phyloP scores from a whole-genome alignment of 495 filamentous ascomycete genomes.

The Trichoderma virens region DNA sequence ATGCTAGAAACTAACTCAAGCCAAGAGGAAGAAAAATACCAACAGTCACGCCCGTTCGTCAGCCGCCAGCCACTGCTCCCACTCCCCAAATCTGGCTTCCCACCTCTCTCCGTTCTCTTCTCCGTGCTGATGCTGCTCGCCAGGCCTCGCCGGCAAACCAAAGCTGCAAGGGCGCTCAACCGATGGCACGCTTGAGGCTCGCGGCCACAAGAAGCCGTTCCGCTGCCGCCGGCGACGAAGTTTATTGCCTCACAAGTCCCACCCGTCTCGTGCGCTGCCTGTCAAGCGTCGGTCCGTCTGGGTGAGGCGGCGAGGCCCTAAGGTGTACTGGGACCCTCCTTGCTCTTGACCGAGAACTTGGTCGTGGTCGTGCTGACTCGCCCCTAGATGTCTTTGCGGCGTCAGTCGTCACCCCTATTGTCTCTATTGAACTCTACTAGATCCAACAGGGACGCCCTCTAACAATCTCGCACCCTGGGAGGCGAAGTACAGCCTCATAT shows the following conservation, averaged over 20 bases:
- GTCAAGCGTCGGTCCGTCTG: constrained; percentile 6
- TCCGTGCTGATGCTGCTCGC: not conserved
- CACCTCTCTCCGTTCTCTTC: not conserved
- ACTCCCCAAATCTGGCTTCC: not conserved
- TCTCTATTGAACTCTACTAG: not conserved
- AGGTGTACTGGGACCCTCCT: not conserved
- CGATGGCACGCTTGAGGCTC: not conserved
- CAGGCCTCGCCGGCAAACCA: not conserved
- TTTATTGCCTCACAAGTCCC: constrained; percentile 6
- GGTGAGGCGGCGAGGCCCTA: constrained; percentile 5
- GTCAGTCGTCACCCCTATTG: constrained; percentile 2
- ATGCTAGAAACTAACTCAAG: not conserved
- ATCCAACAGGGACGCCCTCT: not conserved
- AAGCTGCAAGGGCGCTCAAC: not conserved
- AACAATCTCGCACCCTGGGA: not conserved
- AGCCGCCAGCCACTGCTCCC: not conserved
- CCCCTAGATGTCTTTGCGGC: not conserved
- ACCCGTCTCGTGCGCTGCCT: constrained; percentile 4
- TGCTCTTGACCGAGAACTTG: not conserved
- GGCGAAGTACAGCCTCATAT: not conserved
- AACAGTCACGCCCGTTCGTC: not conserved
- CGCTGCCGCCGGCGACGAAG: not conserved
- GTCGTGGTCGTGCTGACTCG: not conserved
- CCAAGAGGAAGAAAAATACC: not conserved
- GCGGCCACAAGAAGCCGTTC: constrained; percentile 5